Base-by-base conservation (phyloP, 257 asterid species). In the Echites panduratus region DNA sequence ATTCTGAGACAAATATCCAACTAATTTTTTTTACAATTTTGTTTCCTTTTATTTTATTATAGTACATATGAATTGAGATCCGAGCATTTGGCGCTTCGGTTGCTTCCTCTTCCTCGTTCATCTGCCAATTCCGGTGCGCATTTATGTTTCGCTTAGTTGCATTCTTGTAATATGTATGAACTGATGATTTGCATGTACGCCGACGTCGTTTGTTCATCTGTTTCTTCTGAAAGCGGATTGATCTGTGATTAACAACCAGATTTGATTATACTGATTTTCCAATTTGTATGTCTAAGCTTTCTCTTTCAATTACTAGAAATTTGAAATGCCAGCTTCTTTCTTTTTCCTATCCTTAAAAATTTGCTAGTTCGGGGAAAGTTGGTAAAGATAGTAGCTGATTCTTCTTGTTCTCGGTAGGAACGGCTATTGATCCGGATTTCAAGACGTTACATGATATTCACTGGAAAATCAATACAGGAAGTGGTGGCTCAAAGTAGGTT, bases 41-140 rank as follows among this genome's bases (percentile, higher is more conserved):
- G 0, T 22, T 40, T 52, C 16, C 24, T 41, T 4, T 35, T 52
- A n/a, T n/a, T 53, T 38, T 26, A 17, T 41, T 3, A 53, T 53
- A 20, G 59, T 53, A 22, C 27, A 44, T 67, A 14, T 56, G 78
- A 75, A 67, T 56, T 67, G n/a, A 67, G 78, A 75, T 75, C 78
- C 69, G 62, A 10, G 32, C 11, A 2, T 47, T 26, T 62, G 27
- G 52, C 56, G 61, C 35, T 67, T 27, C 32, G 73, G 48, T 62
- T 48, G 53, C 6, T 50, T 27, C 5, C 24, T 63, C 48, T 17
- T 35, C 47, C 35, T 27, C 68, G 6, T 52, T 38, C 49, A 16
- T 7, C n/a, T 9, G 48, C 69, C 48, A 38, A 38, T 41, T 64
- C 26, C 13, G 69, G 69, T 64, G 27, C 17, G 69, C 69, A 32